Percentiles rank a stretch among this genome's conserved stretches.
Conservation (phyloP, 2,329 filamentous ascomycete species). For the Penicillium polonicum region DNA sequence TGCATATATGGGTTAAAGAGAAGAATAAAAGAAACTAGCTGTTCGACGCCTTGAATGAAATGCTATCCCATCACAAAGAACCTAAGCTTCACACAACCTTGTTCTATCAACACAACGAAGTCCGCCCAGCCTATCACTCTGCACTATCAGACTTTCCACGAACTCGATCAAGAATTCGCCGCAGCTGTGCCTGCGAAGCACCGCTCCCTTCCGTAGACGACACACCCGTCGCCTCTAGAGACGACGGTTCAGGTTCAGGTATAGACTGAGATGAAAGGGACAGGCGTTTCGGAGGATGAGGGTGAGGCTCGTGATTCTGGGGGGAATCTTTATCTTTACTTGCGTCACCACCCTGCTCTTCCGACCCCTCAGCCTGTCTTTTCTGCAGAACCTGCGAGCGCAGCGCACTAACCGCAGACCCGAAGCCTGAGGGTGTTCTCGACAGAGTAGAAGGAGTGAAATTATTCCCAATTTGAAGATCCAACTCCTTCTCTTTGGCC, state of each 20-base stretch:
- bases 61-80: not conserved
- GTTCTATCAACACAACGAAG: not conserved
- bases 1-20: not conserved
- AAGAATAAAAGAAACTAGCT: not conserved
- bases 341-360: not conserved
- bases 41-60: not conserved
- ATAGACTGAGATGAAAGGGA: conserved; percentile 15
- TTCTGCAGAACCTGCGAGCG: conserved; percentile 22
- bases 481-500: conserved; percentile 29
- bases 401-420: conserved; percentile 19
- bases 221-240: conserved; percentile 22
- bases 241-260: conserved; percentile 19
- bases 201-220: conserved; percentile 13
- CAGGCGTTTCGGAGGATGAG: conserved; percentile 13
- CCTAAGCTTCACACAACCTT: not conserved
- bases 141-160: conserved; percentile 10
- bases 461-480: conserved; percentile 18
- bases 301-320: conserved; percentile 11
- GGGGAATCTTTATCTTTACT: not conserved
- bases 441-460: conserved; percentile 3
- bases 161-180: conserved; percentile 23
- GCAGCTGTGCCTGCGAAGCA: conserved; percentile 21
- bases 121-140: not conserved
- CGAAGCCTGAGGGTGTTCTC: conserved; percentile 14
- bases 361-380: not conserved